A percentile compares a stretch with the other conserved stretches of the same genome.
Conservation (phyloP, 768 basidiomycete genomes). For the Arthromyces matolae region DNA sequence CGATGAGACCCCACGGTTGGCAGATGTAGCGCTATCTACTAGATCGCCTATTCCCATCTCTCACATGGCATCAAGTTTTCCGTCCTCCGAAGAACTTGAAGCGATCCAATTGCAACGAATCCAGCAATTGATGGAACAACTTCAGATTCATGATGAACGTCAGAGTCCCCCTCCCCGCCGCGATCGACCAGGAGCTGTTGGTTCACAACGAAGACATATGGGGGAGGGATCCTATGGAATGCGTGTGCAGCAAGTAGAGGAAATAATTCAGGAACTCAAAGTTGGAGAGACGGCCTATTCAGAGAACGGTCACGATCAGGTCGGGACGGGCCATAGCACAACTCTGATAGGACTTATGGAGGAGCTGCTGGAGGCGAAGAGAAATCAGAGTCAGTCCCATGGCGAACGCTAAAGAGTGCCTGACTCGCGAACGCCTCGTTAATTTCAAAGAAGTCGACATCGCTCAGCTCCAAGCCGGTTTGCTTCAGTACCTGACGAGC, state of each 20-base stretch:
- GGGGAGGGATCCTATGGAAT: conserved; percentile 3
- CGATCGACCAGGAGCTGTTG: not conserved
- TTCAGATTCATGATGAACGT: too few relatives aligned
- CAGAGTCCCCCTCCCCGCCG: not conserved
- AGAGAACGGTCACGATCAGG: not conserved
- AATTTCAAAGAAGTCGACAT: conserved; percentile 90
- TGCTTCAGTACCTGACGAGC: conserved; percentile 45
- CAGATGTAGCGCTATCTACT: too few relatives aligned
- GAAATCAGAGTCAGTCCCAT: conserved; percentile 24
- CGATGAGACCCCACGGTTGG: too few relatives aligned
- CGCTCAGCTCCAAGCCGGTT: conserved; percentile 59
- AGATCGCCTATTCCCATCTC: too few relatives aligned
- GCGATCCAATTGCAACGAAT: not conserved
- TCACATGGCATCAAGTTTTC: not conserved
- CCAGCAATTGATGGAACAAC: not conserved
- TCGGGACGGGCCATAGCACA: conserved; percentile 4
- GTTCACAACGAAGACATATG: not conserved
- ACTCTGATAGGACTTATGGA: conserved; percentile 1
- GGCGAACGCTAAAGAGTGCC: conserved; percentile 70
- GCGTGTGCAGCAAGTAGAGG: conserved; percentile 4
- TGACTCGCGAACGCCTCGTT: conserved; percentile 90
- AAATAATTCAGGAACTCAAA: conserved; percentile 5
- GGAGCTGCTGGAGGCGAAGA: not conserved
- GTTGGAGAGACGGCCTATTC: not conserved
- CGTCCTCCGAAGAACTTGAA: not conserved